Conservation (phyloP, 192 early-diverging fungal species). For the Coemansia erecta region DNA sequence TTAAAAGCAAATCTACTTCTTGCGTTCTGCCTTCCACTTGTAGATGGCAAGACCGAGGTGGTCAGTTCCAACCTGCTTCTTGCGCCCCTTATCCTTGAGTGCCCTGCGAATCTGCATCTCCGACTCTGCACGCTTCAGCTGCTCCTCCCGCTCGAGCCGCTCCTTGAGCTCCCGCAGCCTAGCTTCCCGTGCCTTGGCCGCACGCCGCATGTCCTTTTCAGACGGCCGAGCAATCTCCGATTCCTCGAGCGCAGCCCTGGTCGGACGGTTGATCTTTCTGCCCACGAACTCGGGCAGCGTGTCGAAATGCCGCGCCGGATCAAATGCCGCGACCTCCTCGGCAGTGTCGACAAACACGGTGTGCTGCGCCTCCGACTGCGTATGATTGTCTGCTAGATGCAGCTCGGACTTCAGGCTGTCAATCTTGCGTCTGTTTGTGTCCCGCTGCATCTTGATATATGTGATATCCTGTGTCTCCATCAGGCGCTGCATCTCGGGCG, state of each 20-base stretch:
- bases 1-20: slow-evolving; percentile 59
- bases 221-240: slow-evolving; percentile 28
- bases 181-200: slow-evolving; percentile 47
- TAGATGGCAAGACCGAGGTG: slow-evolving; percentile 77
- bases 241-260: slow-evolving; percentile 55
- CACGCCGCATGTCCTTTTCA: slow-evolving; percentile 17
- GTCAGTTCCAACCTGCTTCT: slow-evolving; percentile 80
- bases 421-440: slow-evolving; percentile 66
- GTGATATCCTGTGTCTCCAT: slow-evolving; percentile 92
- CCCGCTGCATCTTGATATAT: slow-evolving; percentile 80
- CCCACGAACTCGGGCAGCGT: slow-evolving; percentile 75
- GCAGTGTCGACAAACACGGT: slow-evolving; percentile 77
- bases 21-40: slow-evolving; percentile 90
- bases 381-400: slow-evolving; percentile 59
- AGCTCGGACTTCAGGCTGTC: slow-evolving; percentile 69
- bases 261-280: slow-evolving; percentile 81
- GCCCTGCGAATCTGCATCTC: slow-evolving; percentile 80
- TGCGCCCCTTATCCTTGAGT: slow-evolving; percentile 77
- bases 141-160: slow-evolving; percentile 73
- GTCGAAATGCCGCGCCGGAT: slow-evolving; percentile 78
- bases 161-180: slow-evolving; percentile 67
- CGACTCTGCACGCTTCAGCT: slow-evolving; percentile 65
- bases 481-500: slow-evolving; percentile 73
- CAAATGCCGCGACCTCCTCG: slow-evolving; percentile 67
- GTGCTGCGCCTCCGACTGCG: slow-evolving; percentile 55